phyloP scores from a whole-genome alignment of 1,139 yeast species.

The Protomyces macrosporus region DNA sequence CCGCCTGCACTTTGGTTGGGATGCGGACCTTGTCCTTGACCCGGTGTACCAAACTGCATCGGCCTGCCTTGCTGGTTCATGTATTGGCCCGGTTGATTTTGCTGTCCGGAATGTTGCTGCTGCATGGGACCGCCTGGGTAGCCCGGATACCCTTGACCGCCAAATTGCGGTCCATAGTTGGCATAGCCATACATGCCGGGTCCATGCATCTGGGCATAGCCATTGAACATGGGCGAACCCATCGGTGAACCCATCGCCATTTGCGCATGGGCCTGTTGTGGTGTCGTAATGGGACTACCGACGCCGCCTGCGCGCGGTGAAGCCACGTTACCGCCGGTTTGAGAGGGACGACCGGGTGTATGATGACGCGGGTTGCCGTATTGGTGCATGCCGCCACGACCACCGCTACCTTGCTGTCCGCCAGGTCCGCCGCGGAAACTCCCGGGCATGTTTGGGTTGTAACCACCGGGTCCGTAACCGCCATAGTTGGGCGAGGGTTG shows the following conservation, averaged over 20 bases:
- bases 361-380: not conserved
- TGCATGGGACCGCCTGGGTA: slow-evolving; percentile 5
- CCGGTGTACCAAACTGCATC: slow-evolving; percentile 10
- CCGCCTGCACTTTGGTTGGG: no score
- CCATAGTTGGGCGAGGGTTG: not conserved
- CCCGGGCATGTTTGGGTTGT: slow-evolving; percentile 14
- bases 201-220: slow-evolving; percentile 10
- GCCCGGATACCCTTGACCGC: not conserved
- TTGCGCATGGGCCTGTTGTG: slow-evolving; percentile 11
- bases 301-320: not conserved
- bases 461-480: slow-evolving; percentile 9
- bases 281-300: slow-evolving; percentile 5
- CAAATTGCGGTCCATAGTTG: not conserved
- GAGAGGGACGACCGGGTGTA: not conserved
- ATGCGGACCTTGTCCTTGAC: not conserved
- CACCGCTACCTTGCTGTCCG: no score
- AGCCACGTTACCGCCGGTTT: slow-evolving; percentile 6
- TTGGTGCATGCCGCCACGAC: slow-evolving; percentile 10
- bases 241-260: slow-evolving; percentile 5
- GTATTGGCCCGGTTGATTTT: not conserved
- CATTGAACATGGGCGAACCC: slow-evolving; percentile 13
- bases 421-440: slow-evolving; percentile 3
- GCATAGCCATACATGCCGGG: not conserved
- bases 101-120: slow-evolving; percentile 1
- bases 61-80: not conserved